Evolutionary conservation across 148 eudicot genomes (phyloP).

Genomic region (Vaccinium macrocarpon): DNA sequence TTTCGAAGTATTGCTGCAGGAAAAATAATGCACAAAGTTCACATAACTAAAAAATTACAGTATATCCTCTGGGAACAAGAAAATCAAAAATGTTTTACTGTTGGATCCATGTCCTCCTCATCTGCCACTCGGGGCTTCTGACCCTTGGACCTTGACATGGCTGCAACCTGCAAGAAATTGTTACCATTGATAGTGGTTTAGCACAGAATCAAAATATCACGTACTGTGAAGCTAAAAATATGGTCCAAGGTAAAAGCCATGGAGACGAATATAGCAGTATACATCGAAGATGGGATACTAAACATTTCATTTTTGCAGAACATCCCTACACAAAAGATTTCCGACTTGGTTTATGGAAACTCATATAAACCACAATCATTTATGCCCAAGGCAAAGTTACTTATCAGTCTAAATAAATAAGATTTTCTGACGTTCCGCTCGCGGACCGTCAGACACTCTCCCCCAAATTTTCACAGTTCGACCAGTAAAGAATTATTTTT

Average conservation of each 20-base stretch:
- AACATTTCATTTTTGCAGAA: too few species aligned
- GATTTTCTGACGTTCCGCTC: not conserved
- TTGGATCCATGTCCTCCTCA: constrained; percentile 96
- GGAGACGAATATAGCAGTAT: too few species aligned
- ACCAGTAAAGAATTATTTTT: not conserved
- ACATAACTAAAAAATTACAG: not conserved
- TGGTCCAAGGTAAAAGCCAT: not conserved
- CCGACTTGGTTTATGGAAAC: not conserved
- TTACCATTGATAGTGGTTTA: not conserved
- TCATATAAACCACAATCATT: not conserved
- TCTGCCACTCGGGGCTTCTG: constrained; percentile 62
- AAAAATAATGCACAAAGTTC: constrained; percentile 9
- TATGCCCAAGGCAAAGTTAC: not conserved
- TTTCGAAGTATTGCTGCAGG: constrained; percentile 85
- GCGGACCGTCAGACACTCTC: not conserved
- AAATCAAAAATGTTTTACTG: constrained; percentile 34
- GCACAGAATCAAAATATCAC: not conserved
- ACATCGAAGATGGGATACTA: too few species aligned
- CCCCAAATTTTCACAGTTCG: not conserved
- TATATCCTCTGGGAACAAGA: not conserved
- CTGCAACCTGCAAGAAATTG: constrained; percentile 39
- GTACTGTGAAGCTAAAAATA: not conserved
- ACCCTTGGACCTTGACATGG: constrained; percentile 37
- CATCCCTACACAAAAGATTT: not conserved
- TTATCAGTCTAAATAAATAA: not conserved